Conservation (phyloP, 2,329 filamentous ascomycete genomes). For the Coniochaeta hoffmannii region DNA sequence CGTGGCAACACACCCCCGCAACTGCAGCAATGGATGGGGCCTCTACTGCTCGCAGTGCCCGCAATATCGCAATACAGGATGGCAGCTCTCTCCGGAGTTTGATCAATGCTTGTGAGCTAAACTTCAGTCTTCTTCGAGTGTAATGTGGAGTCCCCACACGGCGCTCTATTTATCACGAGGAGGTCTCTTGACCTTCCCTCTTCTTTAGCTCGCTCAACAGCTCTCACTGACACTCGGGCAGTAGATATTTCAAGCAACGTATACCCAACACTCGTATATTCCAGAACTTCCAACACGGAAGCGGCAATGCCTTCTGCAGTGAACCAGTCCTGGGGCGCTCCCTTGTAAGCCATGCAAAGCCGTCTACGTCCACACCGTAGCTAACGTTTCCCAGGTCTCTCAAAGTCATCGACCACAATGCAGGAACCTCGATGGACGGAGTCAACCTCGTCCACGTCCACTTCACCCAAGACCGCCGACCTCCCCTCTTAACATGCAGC, state of each 20-base stretch:
- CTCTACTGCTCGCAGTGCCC: background rate
- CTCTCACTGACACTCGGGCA: no score
- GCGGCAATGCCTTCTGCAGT: background rate
- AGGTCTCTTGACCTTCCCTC: background rate
- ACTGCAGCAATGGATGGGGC: background rate
- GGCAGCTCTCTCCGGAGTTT: background rate
- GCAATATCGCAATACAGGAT: background rate
- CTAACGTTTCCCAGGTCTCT: background rate
- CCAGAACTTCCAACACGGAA: background rate
- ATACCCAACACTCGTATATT: background rate
- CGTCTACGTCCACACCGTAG: background rate
- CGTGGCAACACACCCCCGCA: background rate
- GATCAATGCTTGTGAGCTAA: background rate
- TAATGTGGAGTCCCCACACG: background rate
- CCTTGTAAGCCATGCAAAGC: background rate
- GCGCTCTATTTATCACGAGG: background rate
- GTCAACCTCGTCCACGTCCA: slow-evolving; percentile 4
- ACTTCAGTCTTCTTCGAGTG: background rate
- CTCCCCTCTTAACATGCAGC: no score
- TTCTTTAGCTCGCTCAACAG: background rate
- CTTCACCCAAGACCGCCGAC: no score
- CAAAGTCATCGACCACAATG: slow-evolving; percentile 5
- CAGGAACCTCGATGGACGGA: slow-evolving; percentile 3
- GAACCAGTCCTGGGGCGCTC: background rate
- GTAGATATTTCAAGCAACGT: no score